Percentiles rank a stretch among this genome's conserved stretches.
Evolutionary conservation across 2,329 filamentous ascomycete genomes (phyloP).

Genomic region (Verticillium longisporum): DNA sequence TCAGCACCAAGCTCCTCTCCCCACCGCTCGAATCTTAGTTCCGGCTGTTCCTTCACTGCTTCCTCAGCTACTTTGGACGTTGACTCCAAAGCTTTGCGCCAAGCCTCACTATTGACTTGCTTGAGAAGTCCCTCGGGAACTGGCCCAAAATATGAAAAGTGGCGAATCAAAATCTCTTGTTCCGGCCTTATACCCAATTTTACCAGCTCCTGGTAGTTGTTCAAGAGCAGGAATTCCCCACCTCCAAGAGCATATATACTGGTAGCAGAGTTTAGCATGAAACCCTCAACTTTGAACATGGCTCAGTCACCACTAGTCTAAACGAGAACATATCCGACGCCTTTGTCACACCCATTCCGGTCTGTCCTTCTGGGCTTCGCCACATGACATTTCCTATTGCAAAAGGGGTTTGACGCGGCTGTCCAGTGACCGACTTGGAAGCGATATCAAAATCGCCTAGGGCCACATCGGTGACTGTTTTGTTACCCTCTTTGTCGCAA

Average conservation of each 20-base stretch:
- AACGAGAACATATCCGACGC: constrained; percentile 31
- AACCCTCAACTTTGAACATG: constrained; percentile 5
- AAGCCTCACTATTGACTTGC: not conserved
- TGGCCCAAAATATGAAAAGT: not conserved
- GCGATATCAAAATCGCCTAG: constrained; percentile 29
- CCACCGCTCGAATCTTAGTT: not conserved
- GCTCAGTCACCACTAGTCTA: constrained; percentile 26
- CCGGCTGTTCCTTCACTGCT: not conserved
- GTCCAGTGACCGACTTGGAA: constrained; percentile 20
- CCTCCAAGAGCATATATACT: constrained; percentile 27
- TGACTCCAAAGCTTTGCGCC: not conserved
- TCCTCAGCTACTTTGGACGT: not conserved
- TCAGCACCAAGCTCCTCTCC: not conserved
- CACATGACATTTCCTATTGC: constrained; percentile 30
- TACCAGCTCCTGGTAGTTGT: not conserved
- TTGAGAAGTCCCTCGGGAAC: not conserved
- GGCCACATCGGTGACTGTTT: constrained; percentile 19
- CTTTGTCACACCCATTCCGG: constrained; percentile 21
- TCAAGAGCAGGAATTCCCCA: not conserved
- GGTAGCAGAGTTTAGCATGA: constrained; percentile 14
- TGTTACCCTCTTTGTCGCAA: constrained; percentile 20
- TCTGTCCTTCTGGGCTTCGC: constrained; percentile 30
- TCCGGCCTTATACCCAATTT: not conserved
- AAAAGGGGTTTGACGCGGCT: constrained; percentile 16
- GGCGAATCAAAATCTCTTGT: not conserved